Percentiles rank a stretch among this genome's conserved stretches.
Evolutionary conservation across 1,284 basidiomycete genomes (phyloP).

Genomic region (Rhodofomes roseus): DNA sequence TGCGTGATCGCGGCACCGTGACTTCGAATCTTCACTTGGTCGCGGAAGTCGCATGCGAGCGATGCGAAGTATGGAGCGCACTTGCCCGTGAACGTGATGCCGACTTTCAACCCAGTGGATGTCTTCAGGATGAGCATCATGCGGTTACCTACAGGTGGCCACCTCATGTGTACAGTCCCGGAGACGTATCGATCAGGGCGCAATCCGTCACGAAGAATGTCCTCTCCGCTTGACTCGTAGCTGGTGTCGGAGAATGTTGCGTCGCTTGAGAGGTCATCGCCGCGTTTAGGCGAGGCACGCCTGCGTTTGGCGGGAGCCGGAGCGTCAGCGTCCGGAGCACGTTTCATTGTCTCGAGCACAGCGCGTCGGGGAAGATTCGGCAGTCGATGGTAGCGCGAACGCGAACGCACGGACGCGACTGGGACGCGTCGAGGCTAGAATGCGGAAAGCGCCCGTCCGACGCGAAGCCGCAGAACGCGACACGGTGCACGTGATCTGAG

Average conservation of each 20-base stretch:
- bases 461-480: not conserved
- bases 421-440: not conserved
- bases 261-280: not conserved
- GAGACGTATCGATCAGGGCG: not conserved
- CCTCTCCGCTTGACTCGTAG: not conserved
- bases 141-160: conserved; percentile 9
- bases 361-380: not conserved
- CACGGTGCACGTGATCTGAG: not conserved
- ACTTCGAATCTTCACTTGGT: conserved; percentile 5
- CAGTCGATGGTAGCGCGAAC: not conserved
- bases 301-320: not conserved
- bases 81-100: conserved; percentile 5
- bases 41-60: conserved; percentile 10
- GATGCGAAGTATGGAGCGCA: conserved; percentile 6
- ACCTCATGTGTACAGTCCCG: conserved; percentile 21
- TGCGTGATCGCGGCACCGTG: conserved; percentile 10
- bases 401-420: not conserved
- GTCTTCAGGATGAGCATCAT: conserved; percentile 19
- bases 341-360: not conserved
- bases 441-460: not conserved
- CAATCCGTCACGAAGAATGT: not conserved
- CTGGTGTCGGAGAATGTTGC: not conserved
- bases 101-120: conserved; percentile 1
- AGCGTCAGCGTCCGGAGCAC: not conserved
- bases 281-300: not conserved